Base-by-base conservation (phyloP, 805 yeast genomes). In the Candida chilensis region DNA sequence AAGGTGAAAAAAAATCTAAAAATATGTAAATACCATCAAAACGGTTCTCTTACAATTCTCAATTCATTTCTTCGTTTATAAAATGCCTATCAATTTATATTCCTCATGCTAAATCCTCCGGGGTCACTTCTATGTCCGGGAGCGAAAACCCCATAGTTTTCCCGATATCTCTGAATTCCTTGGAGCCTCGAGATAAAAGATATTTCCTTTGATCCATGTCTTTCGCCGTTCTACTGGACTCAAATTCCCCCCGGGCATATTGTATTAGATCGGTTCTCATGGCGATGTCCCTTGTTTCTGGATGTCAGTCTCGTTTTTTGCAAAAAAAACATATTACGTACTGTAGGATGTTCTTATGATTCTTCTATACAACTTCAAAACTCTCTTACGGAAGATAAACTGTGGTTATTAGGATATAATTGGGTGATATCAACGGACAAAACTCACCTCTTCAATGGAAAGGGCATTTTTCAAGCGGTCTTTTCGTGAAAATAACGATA, bases 161-260 rank as follows among this genome's bases (percentile, higher is more conserved):
- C 11, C 44, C 52, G 40, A 52, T 37, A 14, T 42, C 46, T 13
- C 52, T 42, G 12, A 48, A 45, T 26, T 56, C 38, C 33, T 50
- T 49, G 6, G 50, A 41, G 5, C 61, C 61, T 5, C 41, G 50
- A 11, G 55, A 35, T 2, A 53, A 50, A 11, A 47, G 38, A 31
- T 44, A 54, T 19, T 43, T 37, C 29, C 52, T 53, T 27, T 51
- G n/a, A 24, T 16, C 13, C 13, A 24, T 16, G 9, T n/a, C n/a
- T n/a, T 24, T 16, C n/a, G 15, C 27, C 27, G 13, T 24, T 24
- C 10, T 12, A 11, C 15, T 24, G n/a, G 38, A 34, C 4, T 41
- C 39, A 33, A 54, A 54, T 34, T 54, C 60, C 2, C 45, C 27
- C 4, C 57, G 37, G 13, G 60, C 60, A 54, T 54, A 54, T 7